Evolutionary conservation across 225 moss, liverwort and hornwort species (phyloP).

Genomic region (Lunularia cruciata): DNA sequence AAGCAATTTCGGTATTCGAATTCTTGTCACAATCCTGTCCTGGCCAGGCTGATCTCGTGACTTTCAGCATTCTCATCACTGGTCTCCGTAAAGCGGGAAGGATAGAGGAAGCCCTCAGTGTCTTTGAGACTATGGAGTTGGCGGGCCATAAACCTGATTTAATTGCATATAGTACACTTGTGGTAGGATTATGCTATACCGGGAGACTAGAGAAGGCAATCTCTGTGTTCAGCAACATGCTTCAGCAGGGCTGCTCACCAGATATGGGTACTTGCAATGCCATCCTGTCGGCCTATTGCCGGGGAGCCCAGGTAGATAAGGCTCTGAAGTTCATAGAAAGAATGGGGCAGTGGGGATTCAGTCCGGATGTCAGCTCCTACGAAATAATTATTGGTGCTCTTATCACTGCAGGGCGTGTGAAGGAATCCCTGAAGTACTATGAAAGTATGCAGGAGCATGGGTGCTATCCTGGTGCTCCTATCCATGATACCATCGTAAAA

Average conservation of each 20-base stretch:
- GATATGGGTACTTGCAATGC: conserved; percentile 63
- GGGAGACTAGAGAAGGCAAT: conserved; percentile 62
- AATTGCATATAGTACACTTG: conserved; percentile 61
- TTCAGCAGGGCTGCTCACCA: conserved; percentile 54
- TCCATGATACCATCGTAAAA: conserved; percentile 25
- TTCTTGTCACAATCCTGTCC: conserved; percentile 26
- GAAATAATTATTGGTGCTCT: conserved; percentile 32
- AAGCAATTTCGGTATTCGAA: conserved; percentile 25
- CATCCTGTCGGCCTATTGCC: conserved; percentile 55
- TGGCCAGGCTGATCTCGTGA: conserved; percentile 34
- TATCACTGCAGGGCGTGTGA: conserved; percentile 24
- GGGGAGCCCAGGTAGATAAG: conserved; percentile 47
- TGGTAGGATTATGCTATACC: conserved; percentile 56
- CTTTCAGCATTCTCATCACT: conserved; percentile 38
- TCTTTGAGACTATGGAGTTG: conserved; percentile 59
- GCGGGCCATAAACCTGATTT: conserved; percentile 59
- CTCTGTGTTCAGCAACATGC: conserved; percentile 65
- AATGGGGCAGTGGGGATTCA: conserved; percentile 46
- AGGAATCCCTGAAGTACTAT: conserved; percentile 35
- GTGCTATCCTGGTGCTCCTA: not conserved
- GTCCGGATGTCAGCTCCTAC: conserved; percentile 11
- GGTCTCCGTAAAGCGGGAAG: conserved; percentile 63
- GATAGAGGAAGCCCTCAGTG: conserved; percentile 50
- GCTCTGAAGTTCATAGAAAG: conserved; percentile 54
- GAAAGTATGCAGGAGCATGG: conserved; percentile 22